phyloP scores from a whole-genome alignment of 345 rosid species.

The Triadica sebifera region DNA sequence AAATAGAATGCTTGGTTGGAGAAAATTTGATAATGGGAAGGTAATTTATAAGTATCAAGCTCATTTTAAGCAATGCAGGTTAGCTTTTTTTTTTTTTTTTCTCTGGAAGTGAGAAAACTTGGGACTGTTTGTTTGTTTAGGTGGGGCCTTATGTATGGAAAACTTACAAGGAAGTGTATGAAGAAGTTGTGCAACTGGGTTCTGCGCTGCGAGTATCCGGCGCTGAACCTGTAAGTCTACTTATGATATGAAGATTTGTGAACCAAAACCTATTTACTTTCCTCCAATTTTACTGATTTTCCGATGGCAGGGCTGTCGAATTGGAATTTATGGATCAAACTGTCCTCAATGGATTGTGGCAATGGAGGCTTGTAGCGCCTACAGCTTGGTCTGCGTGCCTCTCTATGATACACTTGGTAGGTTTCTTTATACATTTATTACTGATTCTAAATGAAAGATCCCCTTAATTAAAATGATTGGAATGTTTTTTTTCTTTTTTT shows the following conservation, averaged over 20 bases:
- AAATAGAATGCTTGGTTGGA: conserved; percentile 93
- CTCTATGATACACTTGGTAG: conserved; percentile 95
- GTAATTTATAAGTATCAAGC: conserved; percentile 33
- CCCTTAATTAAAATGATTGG: too few species aligned
- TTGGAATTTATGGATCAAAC: conserved; percentile 90
- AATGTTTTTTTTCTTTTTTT: too few species aligned
- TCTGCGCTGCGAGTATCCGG: conserved; percentile 80
- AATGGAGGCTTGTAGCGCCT: conserved; percentile 95
- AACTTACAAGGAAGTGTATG: conserved; percentile 73
- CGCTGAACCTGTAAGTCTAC: conserved; percentile 69
- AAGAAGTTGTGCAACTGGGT: conserved; percentile 72
- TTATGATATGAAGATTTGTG: background rate
- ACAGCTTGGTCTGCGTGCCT: conserved; percentile 81
- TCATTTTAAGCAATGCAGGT: background rate
- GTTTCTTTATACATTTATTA: conserved; percentile 5
- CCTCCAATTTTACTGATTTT: background rate
- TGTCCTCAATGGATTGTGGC: conserved; percentile 96
- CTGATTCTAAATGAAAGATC: too few species aligned
- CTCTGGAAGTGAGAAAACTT: background rate
- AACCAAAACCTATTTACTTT: background rate
- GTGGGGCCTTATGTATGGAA: conserved; percentile 90
- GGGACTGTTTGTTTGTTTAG: conserved; percentile 29
- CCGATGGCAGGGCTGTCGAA: conserved; percentile 59
- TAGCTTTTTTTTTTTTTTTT: background rate
- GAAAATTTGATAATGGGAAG: conserved; percentile 61